Conservation (phyloP, 1,284 basidiomycete species). For the Malassezia restricta region DNA sequence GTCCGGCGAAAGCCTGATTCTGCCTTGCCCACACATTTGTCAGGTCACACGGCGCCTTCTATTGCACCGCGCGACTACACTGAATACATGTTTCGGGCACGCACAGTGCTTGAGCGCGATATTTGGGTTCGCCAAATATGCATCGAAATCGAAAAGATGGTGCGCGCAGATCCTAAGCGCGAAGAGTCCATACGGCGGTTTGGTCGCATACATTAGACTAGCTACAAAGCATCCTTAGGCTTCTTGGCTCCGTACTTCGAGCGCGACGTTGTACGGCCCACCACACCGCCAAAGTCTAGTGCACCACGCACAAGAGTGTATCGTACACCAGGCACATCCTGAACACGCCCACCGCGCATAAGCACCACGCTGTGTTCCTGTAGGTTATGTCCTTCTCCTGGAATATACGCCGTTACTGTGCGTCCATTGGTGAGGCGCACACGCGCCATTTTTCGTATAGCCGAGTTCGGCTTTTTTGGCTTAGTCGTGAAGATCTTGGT, state of each 20-base stretch:
- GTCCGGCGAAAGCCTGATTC: slow-evolving; percentile 23
- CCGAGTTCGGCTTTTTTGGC: slow-evolving; percentile 98
- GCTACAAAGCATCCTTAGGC: slow-evolving; percentile 51
- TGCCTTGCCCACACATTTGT: background rate
- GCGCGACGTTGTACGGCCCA: slow-evolving; percentile 64
- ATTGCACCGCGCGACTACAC: background rate
- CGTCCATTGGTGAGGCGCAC: slow-evolving; percentile 85
- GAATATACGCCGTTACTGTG: slow-evolving; percentile 82
- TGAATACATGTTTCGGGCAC: slow-evolving; percentile 58
- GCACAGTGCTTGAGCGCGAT: slow-evolving; percentile 68
- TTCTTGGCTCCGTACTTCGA: slow-evolving; percentile 94
- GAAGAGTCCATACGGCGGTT: slow-evolving; percentile 36
- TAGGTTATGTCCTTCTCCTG: slow-evolving; percentile 92
- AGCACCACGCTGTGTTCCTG: slow-evolving; percentile 96
- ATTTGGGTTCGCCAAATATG: slow-evolving; percentile 76
- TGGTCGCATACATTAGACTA: slow-evolving; percentile 15
- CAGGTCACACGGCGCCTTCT: background rate
- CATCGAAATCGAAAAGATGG: slow-evolving; percentile 64
- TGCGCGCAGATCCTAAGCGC: slow-evolving; percentile 35
- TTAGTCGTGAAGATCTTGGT: slow-evolving; percentile 50
- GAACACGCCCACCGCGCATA: slow-evolving; percentile 81
- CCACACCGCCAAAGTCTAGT: slow-evolving; percentile 80
- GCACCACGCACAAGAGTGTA: slow-evolving; percentile 93
- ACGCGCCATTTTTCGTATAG: slow-evolving; percentile 88
- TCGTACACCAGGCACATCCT: slow-evolving; percentile 65